A percentile compares a stretch with the other conserved stretches of the same genome.
Conservation (phyloP, 139 green algal genomes). For the Eudorina sp. region DNA sequence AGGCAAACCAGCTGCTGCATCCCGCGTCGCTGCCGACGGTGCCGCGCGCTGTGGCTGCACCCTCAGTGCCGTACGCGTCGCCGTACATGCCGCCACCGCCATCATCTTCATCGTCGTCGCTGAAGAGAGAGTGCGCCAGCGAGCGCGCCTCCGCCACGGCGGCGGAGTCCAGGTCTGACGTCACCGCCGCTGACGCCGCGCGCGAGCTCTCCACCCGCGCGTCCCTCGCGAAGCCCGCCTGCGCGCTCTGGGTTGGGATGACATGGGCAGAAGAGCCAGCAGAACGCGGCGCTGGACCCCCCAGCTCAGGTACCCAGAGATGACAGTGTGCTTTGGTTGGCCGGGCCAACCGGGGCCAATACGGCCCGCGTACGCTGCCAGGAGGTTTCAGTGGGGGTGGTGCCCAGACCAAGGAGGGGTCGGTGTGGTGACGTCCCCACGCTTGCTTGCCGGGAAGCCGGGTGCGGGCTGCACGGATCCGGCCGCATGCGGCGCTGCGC, state of each 20-base stretch:
- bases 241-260: neutral
- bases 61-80: neutral
- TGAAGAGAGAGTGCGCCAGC: constrained; percentile 24
- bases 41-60: neutral
- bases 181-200: neutral
- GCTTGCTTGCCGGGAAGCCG: too few relatives aligned
- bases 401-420: too few relatives aligned
- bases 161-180: constrained; percentile 1
- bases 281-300: too few relatives aligned
- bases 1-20: neutral
- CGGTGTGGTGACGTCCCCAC: too few relatives aligned
- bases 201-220: neutral
- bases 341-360: too few relatives aligned
- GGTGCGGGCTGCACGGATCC: too few relatives aligned
- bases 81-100: neutral
- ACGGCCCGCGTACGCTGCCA: too few relatives aligned
- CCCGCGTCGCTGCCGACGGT: neutral
- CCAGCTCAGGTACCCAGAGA: too few relatives aligned
- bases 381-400: too few relatives aligned
- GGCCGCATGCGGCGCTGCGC: too few relatives aligned
- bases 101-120: constrained; percentile 27
- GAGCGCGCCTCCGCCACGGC: neutral
- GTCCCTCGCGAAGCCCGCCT: neutral
- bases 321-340: too few relatives aligned
- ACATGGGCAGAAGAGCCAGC: too few relatives aligned